Conservation (phyloP, 352 stramenopile species). For the Vaucheria bursata region DNA sequence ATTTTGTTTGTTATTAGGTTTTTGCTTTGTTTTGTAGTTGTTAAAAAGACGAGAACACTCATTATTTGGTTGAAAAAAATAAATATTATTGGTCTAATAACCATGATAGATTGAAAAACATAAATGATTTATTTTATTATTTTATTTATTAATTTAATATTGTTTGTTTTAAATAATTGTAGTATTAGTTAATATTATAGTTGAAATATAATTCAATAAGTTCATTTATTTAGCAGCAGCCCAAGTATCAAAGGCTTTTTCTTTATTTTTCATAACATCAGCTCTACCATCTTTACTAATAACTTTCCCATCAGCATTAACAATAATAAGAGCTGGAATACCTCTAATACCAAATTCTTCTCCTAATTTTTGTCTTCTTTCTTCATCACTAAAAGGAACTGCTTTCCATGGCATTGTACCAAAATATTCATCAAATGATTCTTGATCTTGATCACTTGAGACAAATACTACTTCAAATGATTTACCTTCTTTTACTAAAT, state of each 20-base stretch:
- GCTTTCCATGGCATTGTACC: constrained; percentile 3
- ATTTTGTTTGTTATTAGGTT: too few species aligned
- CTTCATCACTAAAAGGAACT: neutral
- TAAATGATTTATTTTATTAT: too few species aligned
- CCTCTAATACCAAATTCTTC: neutral
- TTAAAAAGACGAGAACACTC: too few species aligned
- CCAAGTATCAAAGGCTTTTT: neutral
- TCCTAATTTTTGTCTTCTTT: neutral
- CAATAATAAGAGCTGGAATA: constrained; percentile 1
- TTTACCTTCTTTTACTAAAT: neutral
- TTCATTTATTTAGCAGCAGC: too few species aligned
- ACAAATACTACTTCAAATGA: constrained; percentile 6
- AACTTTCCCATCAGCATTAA: neutral
- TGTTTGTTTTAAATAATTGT: too few species aligned
- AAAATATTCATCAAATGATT: neutral
- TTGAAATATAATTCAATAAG: too few species aligned
- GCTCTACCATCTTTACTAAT: neutral
- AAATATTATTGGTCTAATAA: too few species aligned
- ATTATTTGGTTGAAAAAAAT: too few species aligned
- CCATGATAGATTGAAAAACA: too few species aligned
- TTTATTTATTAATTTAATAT: too few species aligned
- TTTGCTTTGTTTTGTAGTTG: too few species aligned
- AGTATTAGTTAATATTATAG: too few species aligned
- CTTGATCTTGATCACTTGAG: neutral
- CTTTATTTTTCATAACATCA: neutral